phyloP scores from a whole-genome alignment of 2,329 filamentous ascomycete species.

The Dothideomycetes sp. region DNA sequence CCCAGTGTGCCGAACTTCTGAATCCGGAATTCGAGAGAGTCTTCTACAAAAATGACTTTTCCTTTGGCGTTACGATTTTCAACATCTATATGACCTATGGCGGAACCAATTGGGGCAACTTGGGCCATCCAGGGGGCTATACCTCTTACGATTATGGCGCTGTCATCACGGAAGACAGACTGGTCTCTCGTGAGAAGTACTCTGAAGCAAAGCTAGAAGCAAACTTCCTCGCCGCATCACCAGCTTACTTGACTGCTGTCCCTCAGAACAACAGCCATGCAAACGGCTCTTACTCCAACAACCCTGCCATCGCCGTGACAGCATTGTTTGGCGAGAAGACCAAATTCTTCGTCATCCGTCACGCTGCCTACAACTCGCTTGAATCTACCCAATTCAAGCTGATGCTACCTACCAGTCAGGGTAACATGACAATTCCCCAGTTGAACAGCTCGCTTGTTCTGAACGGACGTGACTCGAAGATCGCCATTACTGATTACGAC shows the following conservation, averaged over 20 bases:
- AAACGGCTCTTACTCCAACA: conserved; percentile 45
- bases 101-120: conserved; percentile 54
- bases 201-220: conserved; percentile 68
- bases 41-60: conserved; percentile 56
- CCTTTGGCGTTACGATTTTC: conserved; percentile 56
- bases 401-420: conserved; percentile 50
- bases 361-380: conserved; percentile 54
- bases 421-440: conserved; percentile 50
- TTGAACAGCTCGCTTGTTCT: conserved; percentile 47
- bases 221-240: conserved; percentile 65
- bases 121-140: conserved; percentile 47
- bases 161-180: conserved; percentile 60
- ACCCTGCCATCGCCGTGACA: conserved; percentile 48
- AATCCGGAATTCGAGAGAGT: conserved; percentile 65
- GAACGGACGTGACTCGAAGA: conserved; percentile 54
- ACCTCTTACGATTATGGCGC: conserved; percentile 57
- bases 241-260: conserved; percentile 55
- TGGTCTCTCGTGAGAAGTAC: conserved; percentile 64
- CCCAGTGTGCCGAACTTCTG: conserved; percentile 55
- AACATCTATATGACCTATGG: conserved; percentile 70
- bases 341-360: conserved; percentile 56
- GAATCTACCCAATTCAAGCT: conserved; percentile 54
- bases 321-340: conserved; percentile 47
- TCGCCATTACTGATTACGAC: conserved; percentile 51
- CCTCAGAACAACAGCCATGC: conserved; percentile 41